Evolutionary conservation across 2,329 filamentous ascomycete genomes (phyloP).

Genomic region (Aspergillus pseudonomiae): DNA sequence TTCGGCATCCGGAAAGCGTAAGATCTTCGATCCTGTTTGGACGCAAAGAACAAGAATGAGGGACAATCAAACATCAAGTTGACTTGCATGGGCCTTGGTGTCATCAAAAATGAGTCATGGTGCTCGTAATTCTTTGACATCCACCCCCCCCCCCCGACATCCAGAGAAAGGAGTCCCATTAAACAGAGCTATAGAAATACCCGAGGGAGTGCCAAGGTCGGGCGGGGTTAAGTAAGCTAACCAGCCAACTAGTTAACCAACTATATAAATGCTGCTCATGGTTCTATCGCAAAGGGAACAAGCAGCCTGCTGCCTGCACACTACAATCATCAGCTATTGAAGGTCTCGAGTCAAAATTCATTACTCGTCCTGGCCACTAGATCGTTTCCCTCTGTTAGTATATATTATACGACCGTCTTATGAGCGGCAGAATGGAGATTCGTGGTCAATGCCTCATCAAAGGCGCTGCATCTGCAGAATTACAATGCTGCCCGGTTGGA

Average conservation of each 20-base stretch:
- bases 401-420: neutral
- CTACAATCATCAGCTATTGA: neutral
- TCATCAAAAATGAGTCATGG: neutral
- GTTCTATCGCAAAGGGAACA: neutral
- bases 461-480: slow-evolving; percentile 26
- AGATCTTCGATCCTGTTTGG: neutral
- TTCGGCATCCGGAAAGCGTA: neutral
- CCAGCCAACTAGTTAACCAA: neutral
- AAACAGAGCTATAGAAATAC: neutral
- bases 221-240: neutral
- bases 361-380: neutral
- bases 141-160: too few species aligned
- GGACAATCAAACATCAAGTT: neutral
- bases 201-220: neutral
- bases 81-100: neutral
- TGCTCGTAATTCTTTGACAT: neutral
- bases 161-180: neutral
- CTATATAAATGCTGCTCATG: neutral
- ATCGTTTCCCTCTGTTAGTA: too few species aligned
- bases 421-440: neutral
- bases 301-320: neutral
- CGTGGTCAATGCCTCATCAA: slow-evolving; percentile 13
- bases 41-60: neutral
- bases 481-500: slow-evolving; percentile 30
- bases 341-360: neutral